Conservation (phyloP, 768 basidiomycete genomes). For the Tricholoma saponaceum region DNA sequence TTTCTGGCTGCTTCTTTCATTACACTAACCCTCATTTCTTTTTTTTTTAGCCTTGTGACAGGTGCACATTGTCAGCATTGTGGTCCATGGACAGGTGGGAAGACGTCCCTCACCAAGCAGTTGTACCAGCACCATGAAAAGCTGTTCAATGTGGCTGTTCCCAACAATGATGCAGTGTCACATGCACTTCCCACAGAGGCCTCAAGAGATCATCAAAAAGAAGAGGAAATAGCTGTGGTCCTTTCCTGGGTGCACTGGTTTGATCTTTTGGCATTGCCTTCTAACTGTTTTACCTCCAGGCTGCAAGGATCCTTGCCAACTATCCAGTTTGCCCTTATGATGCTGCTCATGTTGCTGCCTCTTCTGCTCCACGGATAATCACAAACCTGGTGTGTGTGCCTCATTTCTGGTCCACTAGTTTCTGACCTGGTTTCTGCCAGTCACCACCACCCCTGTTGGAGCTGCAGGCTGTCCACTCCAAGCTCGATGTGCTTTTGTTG, state of each 20-base stretch:
- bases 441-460: neutral
- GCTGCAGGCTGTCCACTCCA: neutral
- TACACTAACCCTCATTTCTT: neutral
- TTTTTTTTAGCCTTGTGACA: neutral
- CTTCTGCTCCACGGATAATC: neutral
- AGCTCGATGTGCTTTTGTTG: neutral
- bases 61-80: conserved; percentile 2
- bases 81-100: conserved; percentile 1
- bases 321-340: neutral
- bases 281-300: neutral
- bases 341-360: neutral
- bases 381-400: neutral
- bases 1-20: neutral
- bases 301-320: neutral
- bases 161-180: neutral
- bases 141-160: neutral
- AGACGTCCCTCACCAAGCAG: conserved; percentile 1
- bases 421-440: neutral
- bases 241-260: neutral
- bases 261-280: neutral
- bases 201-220: neutral
- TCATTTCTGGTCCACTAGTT: neutral
- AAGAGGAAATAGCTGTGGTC: neutral
- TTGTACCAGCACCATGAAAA: conserved; percentile 1
- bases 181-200: neutral